Evolutionary conservation across 257 asterid species (phyloP), one percentile per base, ranked within the genome.

Genomic region (Schizonepeta tenuifolia): DNA sequence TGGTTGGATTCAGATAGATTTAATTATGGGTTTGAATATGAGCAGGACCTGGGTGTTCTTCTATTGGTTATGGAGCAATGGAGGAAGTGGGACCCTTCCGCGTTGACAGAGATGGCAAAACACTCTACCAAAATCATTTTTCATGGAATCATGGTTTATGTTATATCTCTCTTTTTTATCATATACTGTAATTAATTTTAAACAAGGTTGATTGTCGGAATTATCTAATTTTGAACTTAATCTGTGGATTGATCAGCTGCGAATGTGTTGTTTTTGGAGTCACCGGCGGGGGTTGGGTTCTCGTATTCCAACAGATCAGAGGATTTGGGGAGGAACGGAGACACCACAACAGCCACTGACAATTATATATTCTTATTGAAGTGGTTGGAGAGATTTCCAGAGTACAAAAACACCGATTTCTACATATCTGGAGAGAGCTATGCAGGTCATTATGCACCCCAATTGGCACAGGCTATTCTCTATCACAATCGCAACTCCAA

Each of bases 1-100:
- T n/a, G n/a, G n/a, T n/a, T n/a, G n/a, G n/a, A n/a, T n/a, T n/a
- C n/a, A n/a, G n/a, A n/a, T n/a, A n/a, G n/a, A n/a, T n/a, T n/a
- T n/a, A n/a, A n/a, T n/a, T n/a, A n/a, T n/a, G n/a, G n/a, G n/a
- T 15, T 41, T 26, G 51, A 49, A 74, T 63, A 12, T 40, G 11
- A 8, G 70, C 75, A 92, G 98, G 98, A 7, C 97, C 98, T 0
- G 98, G 98, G 13, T 93, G 98, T 79, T 93, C 97, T 10, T 93
- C 98, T 22, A 84, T 93, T 3, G 96, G 83, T 6, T 88, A 82
- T 71, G 98, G 98, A 79, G 98, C 97, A 69, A 86, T 93, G 90
- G 81, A 85, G 65, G 98, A 93, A 74, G 83, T 93, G 0, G 98
- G 98, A 55, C 97, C 98, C 4, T 93, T 90, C 54, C 82, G 93